Evolutionary conservation across 352 stramenopile genomes (phyloP).

Genomic region (Pythium biforme): DNA sequence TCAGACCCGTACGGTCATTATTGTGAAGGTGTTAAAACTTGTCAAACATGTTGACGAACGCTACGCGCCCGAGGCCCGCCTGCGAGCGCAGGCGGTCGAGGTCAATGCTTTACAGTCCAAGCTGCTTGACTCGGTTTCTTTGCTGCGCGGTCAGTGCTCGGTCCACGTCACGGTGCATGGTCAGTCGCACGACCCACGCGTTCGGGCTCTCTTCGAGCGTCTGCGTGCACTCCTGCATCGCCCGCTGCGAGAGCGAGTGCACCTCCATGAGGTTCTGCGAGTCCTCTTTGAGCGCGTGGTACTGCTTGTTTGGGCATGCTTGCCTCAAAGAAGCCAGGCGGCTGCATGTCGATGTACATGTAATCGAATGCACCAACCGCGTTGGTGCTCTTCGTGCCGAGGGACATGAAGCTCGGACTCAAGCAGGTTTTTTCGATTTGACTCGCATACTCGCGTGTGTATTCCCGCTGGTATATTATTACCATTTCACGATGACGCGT

Average conservation of each 20-base stretch:
- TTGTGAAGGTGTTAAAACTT: no score
- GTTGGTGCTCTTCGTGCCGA: not conserved
- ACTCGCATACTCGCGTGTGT: no score
- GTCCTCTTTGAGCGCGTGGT: constrained; percentile 39
- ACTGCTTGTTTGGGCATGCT: constrained; percentile 32
- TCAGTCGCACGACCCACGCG: constrained; percentile 55
- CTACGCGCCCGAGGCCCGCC: constrained; percentile 55
- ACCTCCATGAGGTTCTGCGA: constrained; percentile 67
- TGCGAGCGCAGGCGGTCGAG: constrained; percentile 46
- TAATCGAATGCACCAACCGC: not conserved
- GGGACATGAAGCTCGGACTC: no score
- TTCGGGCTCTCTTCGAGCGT: constrained; percentile 60
- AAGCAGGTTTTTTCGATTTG: no score
- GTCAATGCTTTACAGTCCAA: constrained; percentile 59
- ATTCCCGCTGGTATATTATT: no score
- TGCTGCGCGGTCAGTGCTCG: constrained; percentile 53
- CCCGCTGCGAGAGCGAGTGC: constrained; percentile 71
- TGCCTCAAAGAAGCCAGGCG: constrained; percentile 7
- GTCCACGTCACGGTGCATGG: constrained; percentile 68
- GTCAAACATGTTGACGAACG: constrained; percentile 53
- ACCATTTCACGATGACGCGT: no score
- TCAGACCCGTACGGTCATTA: no score
- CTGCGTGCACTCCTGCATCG: constrained; percentile 74
- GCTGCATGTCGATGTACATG: constrained; percentile 9
- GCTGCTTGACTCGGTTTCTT: constrained; percentile 49